A percentile compares a stretch with the other conserved stretches of the same genome.
These are phyloP conservation scores for Penicillium pulvis DNA, from an alignment of 495 filamentous ascomycete genomes.

Conservation along the genomic window DNA sequence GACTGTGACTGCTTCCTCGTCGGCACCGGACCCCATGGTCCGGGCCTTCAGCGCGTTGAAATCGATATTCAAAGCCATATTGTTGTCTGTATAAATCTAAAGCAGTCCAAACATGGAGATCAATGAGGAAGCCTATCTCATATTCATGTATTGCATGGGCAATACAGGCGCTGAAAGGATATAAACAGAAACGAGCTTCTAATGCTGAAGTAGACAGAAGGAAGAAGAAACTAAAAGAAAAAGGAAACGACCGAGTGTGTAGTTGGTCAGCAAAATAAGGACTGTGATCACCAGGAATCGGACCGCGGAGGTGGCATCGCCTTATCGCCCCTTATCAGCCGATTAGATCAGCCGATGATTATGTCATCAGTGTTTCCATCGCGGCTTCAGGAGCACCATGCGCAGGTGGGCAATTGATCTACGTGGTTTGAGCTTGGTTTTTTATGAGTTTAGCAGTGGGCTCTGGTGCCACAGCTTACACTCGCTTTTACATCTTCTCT, in stretches of 20 bases:
- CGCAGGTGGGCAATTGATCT: neutral
- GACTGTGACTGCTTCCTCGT: slow-evolving; percentile 97
- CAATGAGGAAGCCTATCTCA: slow-evolving; percentile 16
- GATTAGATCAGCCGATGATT: slow-evolving; percentile 18
- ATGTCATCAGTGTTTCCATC: slow-evolving; percentile 22
- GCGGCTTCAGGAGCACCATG: slow-evolving; percentile 24
- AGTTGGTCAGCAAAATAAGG: neutral
- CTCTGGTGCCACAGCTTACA: neutral
- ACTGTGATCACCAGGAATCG: neutral
- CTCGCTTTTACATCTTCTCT: neutral
- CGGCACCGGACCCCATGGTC: slow-evolving; percentile 80
- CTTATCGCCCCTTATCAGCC: slow-evolving; percentile 16
- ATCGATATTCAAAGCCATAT: slow-evolving; percentile 66
- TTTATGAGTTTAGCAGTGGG: neutral
- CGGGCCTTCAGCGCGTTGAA: slow-evolving; percentile 82
- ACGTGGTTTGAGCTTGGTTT: slow-evolving; percentile 4
- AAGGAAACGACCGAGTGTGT: neutral
- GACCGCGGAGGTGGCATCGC: neutral
- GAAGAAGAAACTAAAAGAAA: neutral
- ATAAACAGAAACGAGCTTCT: neutral
- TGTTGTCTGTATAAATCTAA: slow-evolving; percentile 22
- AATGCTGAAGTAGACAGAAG: neutral
- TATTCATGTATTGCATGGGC: neutral
- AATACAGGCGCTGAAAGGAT: neutral
- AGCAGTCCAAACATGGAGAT: slow-evolving; percentile 1